Base-by-base conservation (phyloP, 768 basidiomycete genomes). In the Galerina marginata region DNA sequence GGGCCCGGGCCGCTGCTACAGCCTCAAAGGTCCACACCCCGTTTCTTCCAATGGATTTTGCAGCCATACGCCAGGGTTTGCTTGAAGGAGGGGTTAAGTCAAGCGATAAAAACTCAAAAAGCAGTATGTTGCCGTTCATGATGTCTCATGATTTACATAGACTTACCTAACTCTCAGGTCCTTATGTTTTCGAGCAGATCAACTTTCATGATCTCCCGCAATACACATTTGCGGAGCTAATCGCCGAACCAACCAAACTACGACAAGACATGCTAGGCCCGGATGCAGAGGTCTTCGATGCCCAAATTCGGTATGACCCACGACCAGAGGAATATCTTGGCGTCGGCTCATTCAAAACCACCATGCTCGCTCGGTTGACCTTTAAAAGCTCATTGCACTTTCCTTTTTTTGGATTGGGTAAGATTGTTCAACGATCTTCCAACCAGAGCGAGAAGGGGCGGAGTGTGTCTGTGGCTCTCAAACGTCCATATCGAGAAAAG, bases 301-400 rank as follows among this genome's bases (percentile, higher is more conserved):
- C 47, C 14, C 16, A 49, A 25, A 15, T 50, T 15, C 33, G 5
- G 6, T 58, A 58, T 29, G 11, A 58, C 16, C 23, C 39, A 3
- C 14, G 23, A n/a, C 6, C 25, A 4, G 16, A 23, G 2, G 36
- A 33, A 5, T 53, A 38, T 23, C 12, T 58, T 4, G 56, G 56
- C 10, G 33, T 26, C 49, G 56, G 56, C 4, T 12, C 47, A 25
- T 58, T 58, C 15, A 58, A 58, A 29, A 58, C 56, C 1, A 46
- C 56, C 5, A 26, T 48, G 2, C 23, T n/a, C 16, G 56, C 56
- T 12, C 4, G 9, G 14, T 48, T 58, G n/a, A 36, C 36, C 2
- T 51, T 58, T 20, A 4, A 29, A 2, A n/a, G 37, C 14, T 12
- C 33, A n/a, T n/a, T n/a, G n/a, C n/a, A n/a, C 6, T 20, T 37